Evolutionary conservation across 768 basidiomycete species (phyloP), one percentile per base, ranked within the genome.

Genomic region (Ramaria rubella): DNA sequence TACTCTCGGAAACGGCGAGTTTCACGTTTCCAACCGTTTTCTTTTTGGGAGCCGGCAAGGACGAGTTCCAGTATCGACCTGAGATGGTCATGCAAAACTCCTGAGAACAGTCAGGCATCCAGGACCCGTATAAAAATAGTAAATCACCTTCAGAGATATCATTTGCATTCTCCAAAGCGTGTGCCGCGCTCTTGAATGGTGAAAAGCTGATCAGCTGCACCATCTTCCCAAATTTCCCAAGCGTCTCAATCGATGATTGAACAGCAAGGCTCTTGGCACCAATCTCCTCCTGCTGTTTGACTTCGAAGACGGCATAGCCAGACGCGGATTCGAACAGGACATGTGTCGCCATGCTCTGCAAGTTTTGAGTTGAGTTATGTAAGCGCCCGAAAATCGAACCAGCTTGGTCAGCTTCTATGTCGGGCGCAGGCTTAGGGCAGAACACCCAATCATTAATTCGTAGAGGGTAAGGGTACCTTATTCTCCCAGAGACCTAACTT

Each of bases 111-210:
- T n/a, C n/a, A n/a, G n/a, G n/a, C n/a, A n/a, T n/a, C n/a, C n/a
- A n/a, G n/a, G n/a, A n/a, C n/a, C n/a, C n/a, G n/a, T n/a, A n/a
- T n/a, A n/a, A n/a, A n/a, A n/a, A n/a, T n/a, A n/a, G n/a, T n/a
- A n/a, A 73, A 81, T 29, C 59, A 93, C 95, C 93, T 78, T 97
- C 94, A 9, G 94, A 96, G 15, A 98, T 71, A 72, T 97, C 95
- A 68, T 97, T 97, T 51, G 87, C 86, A 63, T 96, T 97, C 74
- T 97, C 93, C 62, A 98, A 76, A 31, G 94, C 94, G 68, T 94
- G 86, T 0, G 90, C 93, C 23, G 94, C 92, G 58, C 77, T 93
- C 71, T 90, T 91, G 79, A 95, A 98, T 0, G 95, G 94, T 54
- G 86, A 81, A 76, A 97, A 98, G 69, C 90, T 93, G 70, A 87